phyloP scores from a whole-genome alignment of 73 alveolate species.

The Effrenium voratum region DNA sequence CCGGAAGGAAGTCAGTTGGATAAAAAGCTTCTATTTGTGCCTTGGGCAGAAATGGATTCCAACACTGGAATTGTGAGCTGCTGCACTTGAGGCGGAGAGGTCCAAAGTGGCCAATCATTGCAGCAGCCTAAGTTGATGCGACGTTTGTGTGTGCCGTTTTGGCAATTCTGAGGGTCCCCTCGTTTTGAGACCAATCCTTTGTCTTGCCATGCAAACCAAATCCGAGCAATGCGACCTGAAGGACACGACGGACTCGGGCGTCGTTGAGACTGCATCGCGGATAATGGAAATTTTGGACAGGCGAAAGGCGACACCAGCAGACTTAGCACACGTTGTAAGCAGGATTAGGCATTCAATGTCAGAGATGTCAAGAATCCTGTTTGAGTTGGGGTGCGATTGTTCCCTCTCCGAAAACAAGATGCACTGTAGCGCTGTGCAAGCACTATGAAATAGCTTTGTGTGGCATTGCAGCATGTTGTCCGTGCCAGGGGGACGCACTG shows the following conservation, averaged over 20 bases:
- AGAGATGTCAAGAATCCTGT: neutral
- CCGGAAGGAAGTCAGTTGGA: slow-evolving; percentile 93
- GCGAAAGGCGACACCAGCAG: slow-evolving; percentile 41
- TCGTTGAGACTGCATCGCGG: slow-evolving; percentile 87
- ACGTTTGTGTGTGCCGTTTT: neutral
- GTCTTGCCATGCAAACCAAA: too few species aligned
- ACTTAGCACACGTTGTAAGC: neutral
- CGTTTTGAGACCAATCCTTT: neutral
- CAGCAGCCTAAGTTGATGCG: neutral
- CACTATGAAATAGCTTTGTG: neutral
- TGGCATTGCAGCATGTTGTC: neutral
- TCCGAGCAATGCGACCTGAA: neutral
- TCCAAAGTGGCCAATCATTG: slow-evolving; percentile 93
- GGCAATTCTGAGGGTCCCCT: neutral
- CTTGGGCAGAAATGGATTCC: neutral
- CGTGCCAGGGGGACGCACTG: slow-evolving; percentile 68
- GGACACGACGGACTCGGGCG: slow-evolving; percentile 87
- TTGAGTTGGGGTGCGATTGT: neutral
- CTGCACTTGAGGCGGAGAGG: slow-evolving; percentile 49
- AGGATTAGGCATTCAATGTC: neutral
- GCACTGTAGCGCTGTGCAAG: neutral
- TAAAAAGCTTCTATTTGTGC: slow-evolving; percentile 63
- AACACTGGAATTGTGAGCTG: too few species aligned
- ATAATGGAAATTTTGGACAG: slow-evolving; percentile 88
- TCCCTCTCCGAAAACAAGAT: neutral